A percentile compares a stretch with the other conserved stretches of the same genome.
These are phyloP conservation scores for Sophora flavescens DNA, from an alignment of 306 rosid species.

Conservation along the genomic window DNA sequence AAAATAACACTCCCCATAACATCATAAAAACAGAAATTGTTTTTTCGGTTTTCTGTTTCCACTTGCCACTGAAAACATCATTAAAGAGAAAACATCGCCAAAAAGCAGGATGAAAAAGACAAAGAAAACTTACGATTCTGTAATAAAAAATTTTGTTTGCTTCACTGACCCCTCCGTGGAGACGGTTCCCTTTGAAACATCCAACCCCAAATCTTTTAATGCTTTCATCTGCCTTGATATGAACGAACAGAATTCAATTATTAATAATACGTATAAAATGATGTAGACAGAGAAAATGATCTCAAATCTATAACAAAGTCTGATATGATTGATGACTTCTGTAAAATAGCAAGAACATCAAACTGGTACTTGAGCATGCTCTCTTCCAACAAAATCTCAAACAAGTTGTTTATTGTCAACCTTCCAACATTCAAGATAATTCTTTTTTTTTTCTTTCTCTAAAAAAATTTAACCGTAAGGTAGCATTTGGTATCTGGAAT, in stretches of 20 bases:
- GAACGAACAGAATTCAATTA: slow-evolving; percentile 40
- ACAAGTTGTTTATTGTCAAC: slow-evolving; percentile 31
- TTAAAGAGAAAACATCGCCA: slow-evolving; percentile 26
- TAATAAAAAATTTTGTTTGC: slow-evolving; percentile 76
- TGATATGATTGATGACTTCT: slow-evolving; percentile 4
- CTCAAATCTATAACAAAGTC: slow-evolving; percentile 5
- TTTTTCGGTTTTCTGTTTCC: slow-evolving; percentile 29
- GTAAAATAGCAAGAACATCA: slow-evolving; percentile 22
- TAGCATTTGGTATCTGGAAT: too few species aligned
- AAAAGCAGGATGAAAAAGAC: slow-evolving; percentile 20
- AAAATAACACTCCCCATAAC: slow-evolving; percentile 17
- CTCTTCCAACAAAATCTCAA: slow-evolving; percentile 35
- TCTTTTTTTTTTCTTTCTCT: not conserved
- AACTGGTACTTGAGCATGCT: not conserved
- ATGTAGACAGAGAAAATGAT: slow-evolving; percentile 28
- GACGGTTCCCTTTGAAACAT: slow-evolving; percentile 91
- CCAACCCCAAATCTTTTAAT: slow-evolving; percentile 88
- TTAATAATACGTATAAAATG: slow-evolving; percentile 35
- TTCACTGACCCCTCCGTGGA: slow-evolving; percentile 79
- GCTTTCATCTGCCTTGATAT: slow-evolving; percentile 79
- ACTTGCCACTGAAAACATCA: not conserved
- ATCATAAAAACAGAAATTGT: not conserved
- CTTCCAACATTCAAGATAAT: slow-evolving; percentile 13
- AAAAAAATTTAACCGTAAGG: slow-evolving; percentile 15
- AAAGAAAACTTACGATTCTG: slow-evolving; percentile 66